These are phyloP conservation scores for Trichosporon sp. DNA, from an alignment of 1,284 basidiomycete species.

Conservation along the genomic window DNA sequence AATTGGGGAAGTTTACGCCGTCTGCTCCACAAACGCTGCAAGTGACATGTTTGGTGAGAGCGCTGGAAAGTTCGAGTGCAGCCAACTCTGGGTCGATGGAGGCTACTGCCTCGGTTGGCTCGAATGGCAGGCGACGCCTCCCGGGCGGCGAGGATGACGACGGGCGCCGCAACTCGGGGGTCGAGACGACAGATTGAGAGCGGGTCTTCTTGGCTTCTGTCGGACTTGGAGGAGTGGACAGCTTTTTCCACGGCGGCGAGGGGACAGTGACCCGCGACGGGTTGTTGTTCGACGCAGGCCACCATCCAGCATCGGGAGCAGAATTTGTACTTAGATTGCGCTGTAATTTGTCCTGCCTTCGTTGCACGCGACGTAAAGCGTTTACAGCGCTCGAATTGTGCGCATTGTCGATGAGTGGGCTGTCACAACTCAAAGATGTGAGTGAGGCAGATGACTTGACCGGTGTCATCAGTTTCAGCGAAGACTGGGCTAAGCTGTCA, in stretches of 20 bases:
- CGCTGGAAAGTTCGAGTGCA: constrained; percentile 44
- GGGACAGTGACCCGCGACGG: constrained; percentile 29
- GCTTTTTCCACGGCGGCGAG: constrained; percentile 32
- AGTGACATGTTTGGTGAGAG: constrained; percentile 48
- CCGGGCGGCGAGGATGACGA: not conserved
- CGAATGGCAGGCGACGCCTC: constrained; percentile 35
- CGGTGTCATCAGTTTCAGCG: constrained; percentile 29
- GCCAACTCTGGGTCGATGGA: constrained; percentile 49
- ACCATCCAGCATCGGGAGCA: constrained; percentile 13
- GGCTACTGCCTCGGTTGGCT: constrained; percentile 38
- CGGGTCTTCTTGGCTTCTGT: not conserved
- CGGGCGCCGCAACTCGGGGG: not conserved
- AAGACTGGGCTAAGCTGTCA: constrained; percentile 23
- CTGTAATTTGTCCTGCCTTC: constrained; percentile 20
- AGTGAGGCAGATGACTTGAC: constrained; percentile 39
- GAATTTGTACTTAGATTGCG: not conserved
- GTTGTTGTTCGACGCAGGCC: constrained; percentile 27
- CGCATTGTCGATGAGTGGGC: not conserved
- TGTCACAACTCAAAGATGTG: constrained; percentile 26
- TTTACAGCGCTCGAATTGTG: constrained; percentile 2
- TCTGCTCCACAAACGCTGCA: constrained; percentile 47
- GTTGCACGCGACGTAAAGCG: constrained; percentile 26
- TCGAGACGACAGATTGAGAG: not conserved
- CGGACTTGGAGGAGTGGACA: not conserved
- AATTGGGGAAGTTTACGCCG: constrained; percentile 54